Base-by-base conservation (phyloP, 2,329 filamentous ascomycete genomes). In the Eurotiales sp. region DNA sequence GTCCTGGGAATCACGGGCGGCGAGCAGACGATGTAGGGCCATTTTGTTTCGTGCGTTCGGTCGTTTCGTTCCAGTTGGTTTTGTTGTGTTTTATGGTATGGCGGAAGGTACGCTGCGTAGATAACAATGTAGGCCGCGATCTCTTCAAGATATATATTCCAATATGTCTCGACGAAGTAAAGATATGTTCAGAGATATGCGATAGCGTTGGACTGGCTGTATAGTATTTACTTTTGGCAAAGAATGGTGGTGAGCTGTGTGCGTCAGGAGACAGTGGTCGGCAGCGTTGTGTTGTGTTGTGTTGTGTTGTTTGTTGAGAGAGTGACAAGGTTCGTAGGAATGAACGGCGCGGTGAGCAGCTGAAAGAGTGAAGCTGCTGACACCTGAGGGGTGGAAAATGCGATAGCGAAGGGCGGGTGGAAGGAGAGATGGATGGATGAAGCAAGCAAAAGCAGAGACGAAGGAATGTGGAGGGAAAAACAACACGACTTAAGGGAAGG, bases 351-450 rank as follows among this genome's bases (percentile, higher is more conserved):
- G 64, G 68, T 69, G 70, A 72, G 69, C 77, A 79, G 78, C 79
- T 81, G 69, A 84, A 82, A 72, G 81, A 84, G 77, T 83, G 81
- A 82, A 83, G 80, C 80, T 75, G 77, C 80, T 74, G 77, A 69
- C 68, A 73, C 73, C 68, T 71, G 60, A 37, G 43, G 22, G 32
- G 32, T 19, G n/a, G 17, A 15, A 15, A 14, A 11, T 21, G 42
- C 17, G 43, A 54, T 54, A 60, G 55, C 54, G 59, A 58, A 56
- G 56, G 59, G 59, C 11, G 32, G 23, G 30, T 17, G 10, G 32
- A 41, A 29, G 39, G 41, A 49, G 32, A 46, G 25, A 47, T 49
- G 51, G 46, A 30, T 42, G 40, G 27, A 44, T 27, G 48, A 43
- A 46, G 40, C 30, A n/a, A n/a, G n/a, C n/a, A n/a, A n/a, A n/a